These are phyloP conservation scores for Penicillium sp. DNA, from an alignment of 2,329 filamentous ascomycete genomes.

Conservation along the genomic window DNA sequence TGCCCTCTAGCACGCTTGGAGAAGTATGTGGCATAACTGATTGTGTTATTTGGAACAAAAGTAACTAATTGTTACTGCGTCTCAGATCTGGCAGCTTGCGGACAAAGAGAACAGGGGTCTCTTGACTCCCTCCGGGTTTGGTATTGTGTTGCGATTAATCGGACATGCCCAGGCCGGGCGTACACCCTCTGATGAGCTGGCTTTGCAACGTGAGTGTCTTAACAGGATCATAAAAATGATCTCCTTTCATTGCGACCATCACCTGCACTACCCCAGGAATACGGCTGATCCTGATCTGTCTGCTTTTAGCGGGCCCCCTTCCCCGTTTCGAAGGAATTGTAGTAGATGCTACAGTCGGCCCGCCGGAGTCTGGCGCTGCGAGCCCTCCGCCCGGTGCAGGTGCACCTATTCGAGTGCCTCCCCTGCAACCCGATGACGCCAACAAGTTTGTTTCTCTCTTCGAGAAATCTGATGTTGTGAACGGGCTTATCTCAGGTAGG, in stretches of 20 bases:
- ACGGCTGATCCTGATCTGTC: slow-evolving; percentile 5
- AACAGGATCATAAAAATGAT: not conserved
- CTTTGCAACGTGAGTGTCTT: slow-evolving; percentile 63
- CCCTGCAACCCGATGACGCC: slow-evolving; percentile 82
- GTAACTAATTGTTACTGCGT: slow-evolving; percentile 9
- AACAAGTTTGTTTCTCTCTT: slow-evolving; percentile 86
- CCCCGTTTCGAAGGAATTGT: slow-evolving; percentile 84
- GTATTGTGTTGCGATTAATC: slow-evolving; percentile 87
- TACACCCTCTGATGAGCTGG: slow-evolving; percentile 75
- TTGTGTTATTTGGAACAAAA: not conserved
- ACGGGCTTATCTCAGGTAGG: slow-evolving; percentile 68
- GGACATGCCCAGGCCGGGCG: slow-evolving; percentile 89
- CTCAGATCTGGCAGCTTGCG: slow-evolving; percentile 96
- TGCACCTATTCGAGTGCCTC: slow-evolving; percentile 79
- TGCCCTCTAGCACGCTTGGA: slow-evolving; percentile 81
- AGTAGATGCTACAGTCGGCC: slow-evolving; percentile 42
- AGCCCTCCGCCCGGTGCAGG: slow-evolving; percentile 48
- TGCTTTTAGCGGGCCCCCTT: slow-evolving; percentile 64
- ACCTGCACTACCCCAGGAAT: not conserved
- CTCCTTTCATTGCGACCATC: not conserved
- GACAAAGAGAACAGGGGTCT: slow-evolving; percentile 95
- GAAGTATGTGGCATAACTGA: slow-evolving; percentile 61
- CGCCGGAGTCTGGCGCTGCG: slow-evolving; percentile 51
- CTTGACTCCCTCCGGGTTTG: slow-evolving; percentile 87
- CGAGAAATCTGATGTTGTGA: slow-evolving; percentile 77